phyloP scores from a whole-genome alignment of 257 asterid species.

The Salvia miltiorrhiza region DNA sequence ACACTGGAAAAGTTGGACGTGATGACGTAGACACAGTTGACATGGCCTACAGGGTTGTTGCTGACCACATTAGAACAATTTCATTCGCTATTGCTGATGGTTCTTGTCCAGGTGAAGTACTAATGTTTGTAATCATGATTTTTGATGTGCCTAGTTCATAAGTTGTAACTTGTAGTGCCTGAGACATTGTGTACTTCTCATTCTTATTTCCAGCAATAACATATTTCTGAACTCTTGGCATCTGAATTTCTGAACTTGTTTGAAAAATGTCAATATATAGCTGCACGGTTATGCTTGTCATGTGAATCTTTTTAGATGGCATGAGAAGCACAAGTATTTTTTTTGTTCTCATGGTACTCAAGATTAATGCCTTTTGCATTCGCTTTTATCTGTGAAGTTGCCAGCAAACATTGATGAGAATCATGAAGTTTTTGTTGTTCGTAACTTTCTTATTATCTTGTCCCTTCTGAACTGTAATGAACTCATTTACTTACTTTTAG shows the following conservation, averaged over 20 bases:
- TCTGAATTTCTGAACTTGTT: not conserved
- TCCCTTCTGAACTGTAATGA: too few species aligned
- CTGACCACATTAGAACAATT: constrained; percentile 96
- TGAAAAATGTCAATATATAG: not conserved
- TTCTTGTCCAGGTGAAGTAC: constrained; percentile 75
- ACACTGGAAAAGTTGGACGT: constrained; percentile 82
- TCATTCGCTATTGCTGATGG: constrained; percentile 99
- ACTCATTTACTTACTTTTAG: too few species aligned
- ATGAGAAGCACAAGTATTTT: too few species aligned
- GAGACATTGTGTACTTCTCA: not conserved
- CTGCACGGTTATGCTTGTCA: not conserved
- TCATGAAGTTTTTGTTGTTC: too few species aligned
- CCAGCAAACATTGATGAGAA: too few species aligned
- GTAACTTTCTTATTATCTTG: too few species aligned
- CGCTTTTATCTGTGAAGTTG: too few species aligned
- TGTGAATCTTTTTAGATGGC: not conserved
- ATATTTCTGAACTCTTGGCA: not conserved
- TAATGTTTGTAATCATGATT: constrained; percentile 11
- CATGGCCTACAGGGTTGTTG: constrained; percentile 99
- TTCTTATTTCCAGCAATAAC: not conserved
- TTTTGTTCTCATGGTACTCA: too few species aligned
- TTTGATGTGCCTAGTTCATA: constrained; percentile 1
- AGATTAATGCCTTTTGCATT: too few species aligned
- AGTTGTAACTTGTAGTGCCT: not conserved
- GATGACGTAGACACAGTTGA: constrained; percentile 84